Base-by-base conservation (phyloP, 2,329 filamentous ascomycete species). In the Madurella mycetomatis region DNA sequence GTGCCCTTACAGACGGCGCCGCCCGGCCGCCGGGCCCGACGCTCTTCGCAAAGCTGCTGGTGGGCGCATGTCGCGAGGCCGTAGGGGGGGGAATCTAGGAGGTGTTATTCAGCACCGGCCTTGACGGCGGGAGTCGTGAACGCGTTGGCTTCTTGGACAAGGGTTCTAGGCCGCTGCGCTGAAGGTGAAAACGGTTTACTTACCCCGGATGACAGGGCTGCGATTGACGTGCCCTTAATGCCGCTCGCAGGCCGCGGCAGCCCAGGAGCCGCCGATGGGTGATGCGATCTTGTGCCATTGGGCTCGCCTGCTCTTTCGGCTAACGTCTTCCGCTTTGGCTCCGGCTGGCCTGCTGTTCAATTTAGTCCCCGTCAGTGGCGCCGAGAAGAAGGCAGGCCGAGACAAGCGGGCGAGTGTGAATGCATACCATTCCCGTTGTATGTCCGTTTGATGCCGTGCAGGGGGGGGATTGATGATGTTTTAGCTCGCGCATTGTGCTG, bases 251-350 rank as follows among this genome's bases (percentile, higher is more conserved):
- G 68, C 60, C 74, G 75, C 53, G 70, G 66, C 51, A 69, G 74
- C 47, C 70, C 68, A 37, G 72, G 72, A 53, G 74, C 71, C 56
- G 72, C 66, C 32, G 69, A 65, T 47, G 70, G 56, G 37, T 59
- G 67, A 13, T 74, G 66, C 43, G 70, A 68, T 55, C 69, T 74
- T 32, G 72, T 37, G 34, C 11, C 41, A 16, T 72, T 68, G 56
- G 75, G 77, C 55, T 86, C 82, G 57, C 69, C 77, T 32, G 77
- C 81, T 60, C 75, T 74, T 53, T 85, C 80, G 17, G 69, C 70
- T 25, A 85, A 69, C 13, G 80, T 81, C 63, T 83, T 83, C 53
- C 84, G 76, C 69, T 87, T 87, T 2, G 81, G 64, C 47, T 83
- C 78, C 17, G 83, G 76, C 63, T 82, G 75, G 18, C 71, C 61